A percentile compares a stretch with the other conserved stretches of the same genome.
Evolutionary conservation across 2,329 filamentous ascomycete genomes (phyloP).

Genomic region (Samsoniella hepiali): DNA sequence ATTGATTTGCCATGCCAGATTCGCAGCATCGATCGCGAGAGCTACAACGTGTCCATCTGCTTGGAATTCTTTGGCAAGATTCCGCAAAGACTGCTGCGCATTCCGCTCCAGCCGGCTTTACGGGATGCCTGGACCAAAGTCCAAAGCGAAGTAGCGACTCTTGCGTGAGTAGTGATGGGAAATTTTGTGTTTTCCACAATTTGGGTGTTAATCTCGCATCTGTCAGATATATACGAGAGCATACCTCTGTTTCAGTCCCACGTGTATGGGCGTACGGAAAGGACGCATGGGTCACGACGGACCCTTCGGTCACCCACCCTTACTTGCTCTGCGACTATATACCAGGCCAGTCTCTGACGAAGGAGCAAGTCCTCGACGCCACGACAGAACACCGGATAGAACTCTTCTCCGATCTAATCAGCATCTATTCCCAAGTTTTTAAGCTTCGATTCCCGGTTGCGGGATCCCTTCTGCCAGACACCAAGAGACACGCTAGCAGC

Average conservation of each 20-base stretch:
- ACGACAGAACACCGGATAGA: background rate
- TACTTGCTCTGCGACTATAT: conserved; percentile 1
- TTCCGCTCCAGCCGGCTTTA: background rate
- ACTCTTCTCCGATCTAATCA: background rate
- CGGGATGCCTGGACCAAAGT: background rate
- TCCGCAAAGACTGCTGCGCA: background rate
- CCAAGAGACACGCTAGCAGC: background rate
- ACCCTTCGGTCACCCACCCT: background rate
- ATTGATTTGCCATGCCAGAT: background rate
- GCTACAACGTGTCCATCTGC: background rate
- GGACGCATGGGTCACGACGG: background rate
- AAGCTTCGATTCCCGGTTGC: background rate
- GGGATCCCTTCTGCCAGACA: background rate
- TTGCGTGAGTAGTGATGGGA: no score
- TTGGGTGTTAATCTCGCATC: background rate
- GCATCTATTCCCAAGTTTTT: background rate
- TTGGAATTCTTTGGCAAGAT: background rate
- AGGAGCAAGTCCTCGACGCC: background rate
- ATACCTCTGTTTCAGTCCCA: background rate
- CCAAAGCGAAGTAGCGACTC: background rate
- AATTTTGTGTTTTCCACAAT: no score
- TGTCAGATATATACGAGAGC: background rate
- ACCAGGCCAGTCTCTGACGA: background rate
- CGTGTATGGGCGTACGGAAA: background rate
- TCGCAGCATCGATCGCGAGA: background rate